Base-by-base conservation (phyloP, 805 yeast genomes). In the Sugiyamaella floridensis region DNA sequence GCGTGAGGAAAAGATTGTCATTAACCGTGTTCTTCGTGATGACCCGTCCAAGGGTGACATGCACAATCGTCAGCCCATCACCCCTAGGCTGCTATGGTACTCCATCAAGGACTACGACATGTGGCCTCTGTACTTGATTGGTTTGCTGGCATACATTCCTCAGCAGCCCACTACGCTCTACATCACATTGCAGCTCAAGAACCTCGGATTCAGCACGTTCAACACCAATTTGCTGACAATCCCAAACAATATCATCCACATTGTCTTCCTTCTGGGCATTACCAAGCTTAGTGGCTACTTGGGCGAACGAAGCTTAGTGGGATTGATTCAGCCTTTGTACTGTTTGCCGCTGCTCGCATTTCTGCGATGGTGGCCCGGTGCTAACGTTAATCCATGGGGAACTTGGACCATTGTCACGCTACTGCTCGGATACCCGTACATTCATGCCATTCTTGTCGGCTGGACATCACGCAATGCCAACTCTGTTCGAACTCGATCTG, bases 1-100 rank as follows among this genome's bases (percentile, higher is more conserved):
- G 1, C 66, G 79, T 48, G 84, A 82, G 55, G 80, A 77, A 63
- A 76, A 76, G 53, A 80, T 82, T 53, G 69, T 81, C n/a, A 83
- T 80, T 47, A 81, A 81, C 62, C 70, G 80, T 55, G 72, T 82
- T 2, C 65, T 82, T 47, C 68, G 85, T 58, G 86, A 83, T 62
- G 87, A 83, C 60, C 86, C 86, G 14, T 60, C 75, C 4, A 77
- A 77, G 68, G 84, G 85, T 19, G 83, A 79, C 55, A 80, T 81
- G 85, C 74, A 81, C 61, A 82, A 82, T 60, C 71, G 84, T 62
- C 77, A 78, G 58, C 80, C 82, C 7, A 63, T 82, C 16, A 63
- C 73, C 2, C 56, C 68, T 4, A 70, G 62, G 45, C 72, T 69
- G 63, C 56, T 82, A 15, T 63, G 67, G 58, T 58, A 66, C 18